A percentile compares a stretch with the other conserved stretches of the same genome.
Conservation (phyloP, 2,329 filamentous ascomycete genomes). For the Aspergillus amoenus region DNA sequence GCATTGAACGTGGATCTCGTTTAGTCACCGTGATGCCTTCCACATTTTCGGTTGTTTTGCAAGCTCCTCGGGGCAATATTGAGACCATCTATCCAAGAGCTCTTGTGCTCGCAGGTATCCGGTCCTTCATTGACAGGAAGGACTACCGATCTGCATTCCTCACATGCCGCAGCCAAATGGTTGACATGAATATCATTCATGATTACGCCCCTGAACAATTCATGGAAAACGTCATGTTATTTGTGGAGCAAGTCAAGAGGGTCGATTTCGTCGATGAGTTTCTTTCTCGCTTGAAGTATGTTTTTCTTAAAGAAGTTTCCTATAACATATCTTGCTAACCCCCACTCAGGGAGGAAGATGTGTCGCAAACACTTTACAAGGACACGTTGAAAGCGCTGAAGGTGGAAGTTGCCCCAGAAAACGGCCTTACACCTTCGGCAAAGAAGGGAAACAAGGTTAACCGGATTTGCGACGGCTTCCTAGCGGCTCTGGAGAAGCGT, state of each 20-base stretch:
- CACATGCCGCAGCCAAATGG: constrained; percentile 85
- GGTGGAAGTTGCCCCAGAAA: constrained; percentile 25
- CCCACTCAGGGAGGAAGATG: constrained; percentile 71
- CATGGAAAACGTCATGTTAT: constrained; percentile 69
- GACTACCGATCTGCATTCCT: constrained; percentile 83
- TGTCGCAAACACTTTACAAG: constrained; percentile 88
- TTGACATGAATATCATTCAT: constrained; percentile 97
- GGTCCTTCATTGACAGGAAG: constrained; percentile 73
- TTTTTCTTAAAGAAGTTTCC: background rate
- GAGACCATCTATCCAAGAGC: constrained; percentile 94
- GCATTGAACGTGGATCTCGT: constrained; percentile 82
- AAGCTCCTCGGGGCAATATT: constrained; percentile 94
- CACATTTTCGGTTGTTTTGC: constrained; percentile 79
- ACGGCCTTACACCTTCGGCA: constrained; percentile 21
- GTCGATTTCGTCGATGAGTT: constrained; percentile 86
- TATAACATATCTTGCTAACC: constrained; percentile 27
- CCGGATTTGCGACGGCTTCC: constrained; percentile 79
- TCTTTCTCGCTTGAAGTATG: constrained; percentile 76
- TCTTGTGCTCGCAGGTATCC: constrained; percentile 86
- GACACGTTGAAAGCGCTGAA: constrained; percentile 65
- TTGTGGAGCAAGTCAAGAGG: constrained; percentile 81
- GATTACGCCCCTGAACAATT: constrained; percentile 90
- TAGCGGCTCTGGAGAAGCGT: constrained; percentile 63
- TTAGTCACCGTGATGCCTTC: constrained; percentile 88
- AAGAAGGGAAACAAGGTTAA: constrained; percentile 69